Evolutionary conservation across 2,329 filamentous ascomycete species (phyloP).

Genomic region (Blumeriella jaapii): DNA sequence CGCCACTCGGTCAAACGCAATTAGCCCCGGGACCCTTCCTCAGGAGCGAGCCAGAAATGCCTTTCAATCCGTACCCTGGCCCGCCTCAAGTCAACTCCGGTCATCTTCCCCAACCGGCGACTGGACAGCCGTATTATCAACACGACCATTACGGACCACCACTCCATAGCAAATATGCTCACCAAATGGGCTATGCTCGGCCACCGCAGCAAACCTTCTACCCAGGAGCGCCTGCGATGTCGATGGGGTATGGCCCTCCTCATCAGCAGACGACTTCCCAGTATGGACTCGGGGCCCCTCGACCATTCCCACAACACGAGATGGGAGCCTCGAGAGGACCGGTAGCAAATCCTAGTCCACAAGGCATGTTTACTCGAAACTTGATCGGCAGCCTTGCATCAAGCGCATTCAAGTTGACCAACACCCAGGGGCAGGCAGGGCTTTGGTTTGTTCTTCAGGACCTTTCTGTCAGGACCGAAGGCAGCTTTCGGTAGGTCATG

Average conservation of each 20-base stretch:
- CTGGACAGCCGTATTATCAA: not conserved
- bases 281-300: slow-evolving; percentile 5
- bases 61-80: slow-evolving; percentile 22
- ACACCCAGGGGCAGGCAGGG: slow-evolving; percentile 68
- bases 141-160: too few species aligned
- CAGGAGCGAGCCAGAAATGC: too few species aligned
- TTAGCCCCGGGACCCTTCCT: too few species aligned
- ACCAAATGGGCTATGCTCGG: slow-evolving; percentile 30
- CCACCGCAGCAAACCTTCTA: slow-evolving; percentile 22
- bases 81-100: slow-evolving; percentile 21
- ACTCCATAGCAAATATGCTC: too few species aligned
- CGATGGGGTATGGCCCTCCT: slow-evolving; percentile 7
- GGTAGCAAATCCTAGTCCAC: slow-evolving; percentile 34
- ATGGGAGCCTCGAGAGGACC: slow-evolving; percentile 12
- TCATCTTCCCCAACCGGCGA: slow-evolving; percentile 4
- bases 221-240: too few species aligned
- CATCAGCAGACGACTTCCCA: slow-evolving; percentile 11
- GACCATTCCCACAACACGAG: slow-evolving; percentile 15
- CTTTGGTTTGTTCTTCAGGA: slow-evolving; percentile 98
- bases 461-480: slow-evolving; percentile 86
- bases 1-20: slow-evolving; percentile 8
- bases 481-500: slow-evolving; percentile 63
- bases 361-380: slow-evolving; percentile 88
- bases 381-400: slow-evolving; percentile 86
- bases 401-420: slow-evolving; percentile 74